These are phyloP conservation scores for Syncephalis plumigaleata DNA, from an alignment of 371 early-diverging fungal species.

Conservation along the genomic window DNA sequence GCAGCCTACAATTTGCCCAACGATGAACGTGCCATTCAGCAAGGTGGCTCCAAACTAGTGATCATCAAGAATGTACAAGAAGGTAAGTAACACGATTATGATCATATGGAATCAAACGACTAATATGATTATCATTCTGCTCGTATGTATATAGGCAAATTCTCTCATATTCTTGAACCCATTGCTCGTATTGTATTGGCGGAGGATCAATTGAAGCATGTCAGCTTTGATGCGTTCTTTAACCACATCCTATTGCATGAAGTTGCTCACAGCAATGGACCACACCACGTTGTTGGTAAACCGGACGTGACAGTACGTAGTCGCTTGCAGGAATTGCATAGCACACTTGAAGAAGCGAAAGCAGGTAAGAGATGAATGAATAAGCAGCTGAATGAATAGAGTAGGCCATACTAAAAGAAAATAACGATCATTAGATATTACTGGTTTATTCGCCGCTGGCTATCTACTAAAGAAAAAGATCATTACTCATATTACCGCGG, in stretches of 20 bases:
- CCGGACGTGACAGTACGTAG: conserved; percentile 41
- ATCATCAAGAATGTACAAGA: conserved; percentile 71
- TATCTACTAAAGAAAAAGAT: conserved; percentile 40
- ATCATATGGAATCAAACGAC: no score
- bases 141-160: conserved; percentile 31
- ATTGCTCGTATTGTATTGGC: conserved; percentile 41
- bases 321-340: conserved; percentile 48
- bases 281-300: conserved; percentile 36
- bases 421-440: conserved; percentile 29
- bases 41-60: conserved; percentile 57
- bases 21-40: conserved; percentile 57
- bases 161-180: conserved; percentile 40
- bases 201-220: conserved; percentile 27
- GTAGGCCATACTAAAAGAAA: background rate
- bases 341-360: conserved; percentile 68
- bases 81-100: conserved; percentile 5
- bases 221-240: conserved; percentile 57
- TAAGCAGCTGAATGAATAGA: background rate
- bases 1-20: conserved; percentile 77
- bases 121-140: no score
- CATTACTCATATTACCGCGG: conserved; percentile 33
- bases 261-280: conserved; percentile 63
- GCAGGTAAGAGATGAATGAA: conserved; percentile 32
- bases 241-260: conserved; percentile 64
- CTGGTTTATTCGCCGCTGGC: conserved; percentile 54